Conservation (phyloP, 2,329 filamentous ascomycete genomes). For the Hypoxylon sp. region DNA sequence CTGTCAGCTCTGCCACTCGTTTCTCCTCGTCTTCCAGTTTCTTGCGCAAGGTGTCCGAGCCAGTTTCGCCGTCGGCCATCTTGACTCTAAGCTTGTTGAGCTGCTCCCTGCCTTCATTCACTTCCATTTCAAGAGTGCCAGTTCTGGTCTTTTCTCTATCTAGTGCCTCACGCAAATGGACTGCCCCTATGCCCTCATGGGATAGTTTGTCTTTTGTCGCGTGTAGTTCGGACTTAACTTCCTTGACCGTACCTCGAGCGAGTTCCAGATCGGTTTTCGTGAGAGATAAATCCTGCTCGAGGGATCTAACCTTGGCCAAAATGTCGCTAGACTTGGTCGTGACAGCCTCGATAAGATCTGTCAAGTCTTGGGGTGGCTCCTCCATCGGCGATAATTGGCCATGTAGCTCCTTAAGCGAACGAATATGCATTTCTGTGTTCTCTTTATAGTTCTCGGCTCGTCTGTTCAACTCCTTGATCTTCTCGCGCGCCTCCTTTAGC, state of each 20-base stretch:
- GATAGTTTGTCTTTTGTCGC: conserved; percentile 61
- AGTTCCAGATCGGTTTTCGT: conserved; percentile 71
- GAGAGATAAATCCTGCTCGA: conserved; percentile 67
- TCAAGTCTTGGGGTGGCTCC: conserved; percentile 62
- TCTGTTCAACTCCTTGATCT: conserved; percentile 59
- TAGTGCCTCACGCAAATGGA: conserved; percentile 63
- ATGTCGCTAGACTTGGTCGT: conserved; percentile 65
- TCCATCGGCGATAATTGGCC: conserved; percentile 64
- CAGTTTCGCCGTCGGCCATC: conserved; percentile 83
- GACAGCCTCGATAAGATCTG: conserved; percentile 67
- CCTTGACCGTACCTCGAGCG: conserved; percentile 62
- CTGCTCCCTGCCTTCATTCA: conserved; percentile 73
- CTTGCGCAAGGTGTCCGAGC: conserved; percentile 79
- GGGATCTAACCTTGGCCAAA: conserved; percentile 65
- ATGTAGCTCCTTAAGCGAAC: conserved; percentile 66
- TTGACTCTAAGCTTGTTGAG: conserved; percentile 73
- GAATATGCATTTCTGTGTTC: conserved; percentile 59
- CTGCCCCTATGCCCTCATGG: conserved; percentile 59
- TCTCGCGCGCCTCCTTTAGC: conserved; percentile 63
- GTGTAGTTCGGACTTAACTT: conserved; percentile 66
- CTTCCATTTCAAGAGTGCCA: conserved; percentile 62
- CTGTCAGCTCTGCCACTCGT: conserved; percentile 71
- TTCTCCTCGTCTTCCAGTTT: conserved; percentile 79
- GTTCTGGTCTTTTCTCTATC: conserved; percentile 63
- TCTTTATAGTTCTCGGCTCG: conserved; percentile 62